phyloP scores from a whole-genome alignment of 2,329 filamentous ascomycete genomes.

The Kalaharituber pfeilii region DNA sequence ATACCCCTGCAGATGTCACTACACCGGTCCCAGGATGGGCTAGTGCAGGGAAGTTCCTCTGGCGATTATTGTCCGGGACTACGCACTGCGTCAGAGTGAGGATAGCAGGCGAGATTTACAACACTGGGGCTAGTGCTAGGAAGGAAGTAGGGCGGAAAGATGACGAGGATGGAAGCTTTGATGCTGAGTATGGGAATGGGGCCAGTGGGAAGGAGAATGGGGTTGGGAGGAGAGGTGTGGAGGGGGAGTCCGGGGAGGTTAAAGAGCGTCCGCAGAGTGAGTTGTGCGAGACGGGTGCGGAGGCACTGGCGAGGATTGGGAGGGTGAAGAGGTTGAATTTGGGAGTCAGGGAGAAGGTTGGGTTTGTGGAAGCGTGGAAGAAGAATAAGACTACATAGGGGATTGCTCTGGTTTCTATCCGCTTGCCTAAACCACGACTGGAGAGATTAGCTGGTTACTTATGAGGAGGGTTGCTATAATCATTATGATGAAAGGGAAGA shows the following conservation, averaged over 20 bases:
- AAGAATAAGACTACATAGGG: conserved; percentile 12
- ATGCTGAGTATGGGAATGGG: conserved; percentile 14
- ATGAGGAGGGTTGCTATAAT: too few species aligned
- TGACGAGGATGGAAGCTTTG: neutral
- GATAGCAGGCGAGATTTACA: conserved; percentile 58
- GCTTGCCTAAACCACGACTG: too few species aligned
- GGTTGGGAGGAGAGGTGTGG: neutral
- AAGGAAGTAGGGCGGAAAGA: neutral
- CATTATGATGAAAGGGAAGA: too few species aligned
- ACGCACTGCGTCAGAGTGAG: conserved; percentile 83
- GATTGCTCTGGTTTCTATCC: too few species aligned
- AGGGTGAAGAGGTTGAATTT: conserved; percentile 77
- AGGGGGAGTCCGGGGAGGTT: conserved; percentile 4
- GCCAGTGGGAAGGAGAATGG: neutral
- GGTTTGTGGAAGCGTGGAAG: conserved; percentile 59
- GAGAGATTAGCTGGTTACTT: too few species aligned
- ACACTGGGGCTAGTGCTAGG: too few species aligned
- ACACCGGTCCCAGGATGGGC: conserved; percentile 59
- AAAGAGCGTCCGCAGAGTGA: conserved; percentile 34
- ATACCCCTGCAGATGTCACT: conserved; percentile 74
- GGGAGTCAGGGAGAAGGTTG: conserved; percentile 62
- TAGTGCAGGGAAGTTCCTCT: conserved; percentile 55
- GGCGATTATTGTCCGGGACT: conserved; percentile 66
- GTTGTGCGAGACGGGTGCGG: conserved; percentile 56
- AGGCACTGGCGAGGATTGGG: conserved; percentile 71